Evolutionary conservation across 2,329 filamentous ascomycete genomes (phyloP).

Genomic region (Venturiaceae sp.): DNA sequence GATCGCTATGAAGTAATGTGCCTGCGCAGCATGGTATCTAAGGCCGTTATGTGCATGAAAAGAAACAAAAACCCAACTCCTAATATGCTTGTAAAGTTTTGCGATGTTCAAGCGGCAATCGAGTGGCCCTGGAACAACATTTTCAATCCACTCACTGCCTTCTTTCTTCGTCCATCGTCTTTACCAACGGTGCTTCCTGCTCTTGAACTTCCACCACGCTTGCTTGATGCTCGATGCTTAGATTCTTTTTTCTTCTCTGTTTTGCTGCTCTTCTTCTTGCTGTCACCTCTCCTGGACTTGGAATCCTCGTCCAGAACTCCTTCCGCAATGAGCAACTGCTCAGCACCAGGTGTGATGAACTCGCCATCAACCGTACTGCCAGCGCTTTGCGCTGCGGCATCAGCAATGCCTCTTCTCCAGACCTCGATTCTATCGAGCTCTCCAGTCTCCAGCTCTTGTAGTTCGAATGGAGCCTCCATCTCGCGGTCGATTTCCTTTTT

Average conservation of each 20-base stretch:
- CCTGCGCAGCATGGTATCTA: neutral
- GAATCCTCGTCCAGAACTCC: slow-evolving; percentile 30
- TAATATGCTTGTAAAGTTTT: neutral
- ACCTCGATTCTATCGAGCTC: slow-evolving; percentile 50
- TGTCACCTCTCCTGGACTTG: neutral
- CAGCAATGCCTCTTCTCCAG: slow-evolving; percentile 55
- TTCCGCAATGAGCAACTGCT: slow-evolving; percentile 36
- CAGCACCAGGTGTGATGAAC: slow-evolving; percentile 52
- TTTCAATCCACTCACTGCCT: neutral
- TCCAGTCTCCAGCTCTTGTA: slow-evolving; percentile 48
- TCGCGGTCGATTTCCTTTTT: slow-evolving; percentile 21
- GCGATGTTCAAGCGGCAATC: neutral
- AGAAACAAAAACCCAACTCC: neutral
- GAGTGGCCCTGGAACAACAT: neutral
- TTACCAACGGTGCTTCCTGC: neutral
- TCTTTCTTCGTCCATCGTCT: neutral
- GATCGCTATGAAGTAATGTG: neutral
- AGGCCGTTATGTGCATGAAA: neutral
- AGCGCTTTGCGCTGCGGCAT: slow-evolving; percentile 41
- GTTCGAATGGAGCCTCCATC: slow-evolving; percentile 21
- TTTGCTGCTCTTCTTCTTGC: slow-evolving; percentile 1
- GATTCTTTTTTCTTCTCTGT: neutral
- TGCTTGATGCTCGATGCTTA: neutral
- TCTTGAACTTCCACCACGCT: neutral
- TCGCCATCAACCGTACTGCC: slow-evolving; percentile 57